Evolutionary conservation across 169 alveolate genomes (phyloP).

Genomic region (Plasmodium vivax): DNA sequence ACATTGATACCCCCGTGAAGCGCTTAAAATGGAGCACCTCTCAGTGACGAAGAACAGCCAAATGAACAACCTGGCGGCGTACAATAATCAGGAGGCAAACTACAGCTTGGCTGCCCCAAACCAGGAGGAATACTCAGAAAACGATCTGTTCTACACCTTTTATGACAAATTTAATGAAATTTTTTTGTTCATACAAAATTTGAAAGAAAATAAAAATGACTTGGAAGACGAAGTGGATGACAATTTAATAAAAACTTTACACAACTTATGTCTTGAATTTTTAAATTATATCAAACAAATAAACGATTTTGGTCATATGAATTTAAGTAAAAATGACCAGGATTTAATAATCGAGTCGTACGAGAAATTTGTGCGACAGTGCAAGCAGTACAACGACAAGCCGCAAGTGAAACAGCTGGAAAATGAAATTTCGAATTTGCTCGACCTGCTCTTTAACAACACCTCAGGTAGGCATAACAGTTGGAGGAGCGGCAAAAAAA

Average conservation of each 20-base stretch:
- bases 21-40: slow-evolving; percentile 20
- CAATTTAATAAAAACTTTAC: slow-evolving; percentile 57
- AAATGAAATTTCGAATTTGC: slow-evolving; percentile 64
- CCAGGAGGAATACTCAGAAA: neutral
- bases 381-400: slow-evolving; percentile 60
- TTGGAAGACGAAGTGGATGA: slow-evolving; percentile 73
- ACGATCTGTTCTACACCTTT: slow-evolving; percentile 33
- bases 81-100: slow-evolving; percentile 1
- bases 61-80: neutral
- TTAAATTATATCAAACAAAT: slow-evolving; percentile 47
- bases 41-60: slow-evolving; percentile 19
- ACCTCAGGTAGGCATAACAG: slow-evolving; percentile 37
- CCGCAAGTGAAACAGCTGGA: slow-evolving; percentile 62
- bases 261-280: slow-evolving; percentile 47
- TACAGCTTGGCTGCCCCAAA: neutral
- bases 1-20: neutral
- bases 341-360: slow-evolving; percentile 51
- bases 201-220: slow-evolving; percentile 58
- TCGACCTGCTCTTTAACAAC: slow-evolving; percentile 55
- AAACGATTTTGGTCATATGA: slow-evolving; percentile 61
- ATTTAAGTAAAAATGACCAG: slow-evolving; percentile 38
- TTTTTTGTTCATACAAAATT: slow-evolving; percentile 37
- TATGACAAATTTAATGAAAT: slow-evolving; percentile 33
- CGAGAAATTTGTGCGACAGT: slow-evolving; percentile 64
- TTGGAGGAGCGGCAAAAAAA: neutral